Evolutionary conservation across 495 filamentous ascomycete genomes (phyloP).

Genomic region (Lasiosphaeria hispida): DNA sequence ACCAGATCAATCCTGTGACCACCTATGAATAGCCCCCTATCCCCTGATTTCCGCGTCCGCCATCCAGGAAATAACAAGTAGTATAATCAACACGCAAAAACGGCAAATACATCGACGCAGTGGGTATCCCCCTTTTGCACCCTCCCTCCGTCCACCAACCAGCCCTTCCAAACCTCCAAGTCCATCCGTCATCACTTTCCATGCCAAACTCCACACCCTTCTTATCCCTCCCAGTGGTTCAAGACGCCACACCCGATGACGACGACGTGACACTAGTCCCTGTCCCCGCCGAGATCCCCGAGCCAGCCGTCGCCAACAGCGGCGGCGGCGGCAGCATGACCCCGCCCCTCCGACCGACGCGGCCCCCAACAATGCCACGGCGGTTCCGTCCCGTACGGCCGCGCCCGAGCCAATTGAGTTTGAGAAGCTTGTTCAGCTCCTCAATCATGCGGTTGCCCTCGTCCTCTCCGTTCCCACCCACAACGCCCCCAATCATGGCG

Average conservation of each 20-base stretch:
- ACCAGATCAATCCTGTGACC: too few relatives aligned
- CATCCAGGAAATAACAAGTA: too few relatives aligned
- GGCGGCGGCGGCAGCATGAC: constrained; percentile 6
- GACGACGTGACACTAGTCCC: not conserved
- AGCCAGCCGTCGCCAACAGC: not conserved
- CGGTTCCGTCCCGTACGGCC: constrained; percentile 87
- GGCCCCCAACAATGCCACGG: constrained; percentile 72
- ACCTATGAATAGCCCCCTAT: too few relatives aligned
- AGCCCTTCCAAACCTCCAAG: too few relatives aligned
- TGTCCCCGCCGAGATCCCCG: not conserved
- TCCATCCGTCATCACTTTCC: not conserved
- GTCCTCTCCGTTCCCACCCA: constrained; percentile 41
- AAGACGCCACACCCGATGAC: not conserved
- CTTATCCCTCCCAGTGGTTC: not conserved
- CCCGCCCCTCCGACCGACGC: constrained; percentile 36
- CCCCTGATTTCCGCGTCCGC: too few relatives aligned
- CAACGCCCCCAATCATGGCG: not conserved
- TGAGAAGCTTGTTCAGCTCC: constrained; percentile 76
- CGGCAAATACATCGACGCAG: too few relatives aligned
- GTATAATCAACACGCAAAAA: too few relatives aligned
- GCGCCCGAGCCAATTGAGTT: constrained; percentile 93
- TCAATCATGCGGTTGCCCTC: constrained; percentile 78
- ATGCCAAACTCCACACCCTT: not conserved
- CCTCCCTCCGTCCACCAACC: too few relatives aligned
- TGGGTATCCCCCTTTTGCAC: too few relatives aligned